Evolutionary conservation across 192 early-diverging fungal species (phyloP), one percentile per base, ranked within the genome.

Genomic region (Podila minutissima): DNA sequence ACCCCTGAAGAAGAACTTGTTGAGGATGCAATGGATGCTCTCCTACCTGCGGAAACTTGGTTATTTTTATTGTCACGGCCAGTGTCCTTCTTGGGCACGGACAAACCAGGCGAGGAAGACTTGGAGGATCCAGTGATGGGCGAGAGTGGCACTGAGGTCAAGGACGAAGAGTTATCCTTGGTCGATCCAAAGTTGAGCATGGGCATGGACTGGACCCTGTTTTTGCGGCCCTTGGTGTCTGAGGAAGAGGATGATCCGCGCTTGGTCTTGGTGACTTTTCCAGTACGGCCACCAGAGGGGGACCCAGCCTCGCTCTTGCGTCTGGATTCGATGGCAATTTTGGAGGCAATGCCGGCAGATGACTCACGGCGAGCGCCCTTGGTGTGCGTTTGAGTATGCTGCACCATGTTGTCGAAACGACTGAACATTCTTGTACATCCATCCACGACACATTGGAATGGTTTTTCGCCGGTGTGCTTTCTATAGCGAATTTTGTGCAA

Each of bases 351-450:
- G 8, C 77, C 71, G 5, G 71, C 71, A 13, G 66, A 67, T 29
- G 77, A 69, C 37, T 81, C 77, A 3, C 77, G 77, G 4, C 70
- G 64, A 6, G 77, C 32, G 7, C 77, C 77, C 20, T 81, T 81
- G n/a, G 77, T 82, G 74, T 94, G 92, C 37, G 91, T 94, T 58
- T 92, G 91, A 10, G 91, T 92, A 55, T 94, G 92, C 68, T 94
- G 92, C 85, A 94, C 92, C 92, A 94, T 94, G 55, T 94, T 94
- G 72, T 94, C 92, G 63, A 92, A 94, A 35, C 92, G 86, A 84
- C 91, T 92, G 64, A 94, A 94, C 74, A 87, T 84, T 61, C 90
- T 88, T 76, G 83, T 81, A 73, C 92, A 94, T 55, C 82, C 86
- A 33, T 90, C 86, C 3, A 92, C 86, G 17, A 94, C 83, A 64